phyloP scores from a whole-genome alignment of 768 basidiomycete species.

The Dioszegia crocea region DNA sequence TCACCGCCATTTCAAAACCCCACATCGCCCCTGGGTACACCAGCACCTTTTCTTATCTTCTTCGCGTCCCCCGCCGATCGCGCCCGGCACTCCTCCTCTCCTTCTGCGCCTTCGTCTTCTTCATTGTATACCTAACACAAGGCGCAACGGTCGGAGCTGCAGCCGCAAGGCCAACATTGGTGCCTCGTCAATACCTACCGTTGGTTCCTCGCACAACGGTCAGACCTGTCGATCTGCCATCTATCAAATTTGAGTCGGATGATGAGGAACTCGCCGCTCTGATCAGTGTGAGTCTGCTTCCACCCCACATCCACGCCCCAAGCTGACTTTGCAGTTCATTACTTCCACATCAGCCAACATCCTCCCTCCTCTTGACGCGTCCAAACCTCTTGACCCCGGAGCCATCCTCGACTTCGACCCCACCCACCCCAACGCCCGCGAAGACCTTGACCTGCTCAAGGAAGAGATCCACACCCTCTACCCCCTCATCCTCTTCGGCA shows the following conservation, averaged over 20 bases:
- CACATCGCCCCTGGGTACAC: slow-evolving; percentile 15
- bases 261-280: slow-evolving; percentile 41
- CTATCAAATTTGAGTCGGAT: slow-evolving; percentile 16
- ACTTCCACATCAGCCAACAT: slow-evolving; percentile 47
- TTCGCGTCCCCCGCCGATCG: slow-evolving; percentile 42
- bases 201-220: background rate
- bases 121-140: slow-evolving; percentile 23
- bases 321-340: slow-evolving; percentile 30
- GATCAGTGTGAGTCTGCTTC: slow-evolving; percentile 29
- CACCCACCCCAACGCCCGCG: slow-evolving; percentile 32
- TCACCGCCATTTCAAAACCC: background rate
- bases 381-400: slow-evolving; percentile 36
- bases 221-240: background rate
- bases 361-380: slow-evolving; percentile 40
- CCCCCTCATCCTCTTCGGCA: slow-evolving; percentile 46
- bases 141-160: slow-evolving; percentile 14
- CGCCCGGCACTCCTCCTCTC: slow-evolving; percentile 31
- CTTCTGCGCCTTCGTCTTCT: slow-evolving; percentile 30
- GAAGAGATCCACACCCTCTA: slow-evolving; percentile 42
- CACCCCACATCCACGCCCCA: background rate
- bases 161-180: background rate
- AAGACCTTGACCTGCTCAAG: slow-evolving; percentile 40
- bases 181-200: slow-evolving; percentile 4
- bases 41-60: slow-evolving; percentile 33
- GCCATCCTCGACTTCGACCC: slow-evolving; percentile 49